Evolutionary conservation across 257 asterid species (phyloP).

Genomic region (Ligustrum vulgare): DNA sequence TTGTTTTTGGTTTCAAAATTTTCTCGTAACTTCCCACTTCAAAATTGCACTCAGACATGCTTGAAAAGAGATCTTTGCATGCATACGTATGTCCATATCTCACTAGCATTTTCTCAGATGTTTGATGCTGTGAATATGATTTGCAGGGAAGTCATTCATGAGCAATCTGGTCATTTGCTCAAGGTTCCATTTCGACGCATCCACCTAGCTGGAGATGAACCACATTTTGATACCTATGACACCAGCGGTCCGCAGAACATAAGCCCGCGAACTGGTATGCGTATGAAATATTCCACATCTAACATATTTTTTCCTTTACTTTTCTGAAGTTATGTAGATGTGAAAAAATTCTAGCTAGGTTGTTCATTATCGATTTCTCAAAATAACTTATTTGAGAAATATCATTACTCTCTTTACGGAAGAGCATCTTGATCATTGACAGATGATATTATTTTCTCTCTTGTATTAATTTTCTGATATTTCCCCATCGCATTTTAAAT

Average conservation of each 20-base stretch:
- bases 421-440: background rate
- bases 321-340: background rate
- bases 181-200: slow-evolving; percentile 87
- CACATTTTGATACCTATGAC: slow-evolving; percentile 94
- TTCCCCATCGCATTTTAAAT: background rate
- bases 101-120: background rate
- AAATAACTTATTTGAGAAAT: background rate
- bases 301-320: background rate
- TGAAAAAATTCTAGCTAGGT: background rate
- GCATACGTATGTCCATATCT: background rate
- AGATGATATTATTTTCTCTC: background rate
- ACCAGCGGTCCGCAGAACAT: slow-evolving; percentile 94
- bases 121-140: slow-evolving; percentile 23
- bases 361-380: background rate
- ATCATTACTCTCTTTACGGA: background rate
- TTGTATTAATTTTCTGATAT: background rate
- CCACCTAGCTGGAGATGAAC: slow-evolving; percentile 79
- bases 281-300: slow-evolving; percentile 3
- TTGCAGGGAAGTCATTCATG: slow-evolving; percentile 81
- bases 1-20: background rate
- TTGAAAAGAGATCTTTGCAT: background rate
- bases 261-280: slow-evolving; percentile 64
- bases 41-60: background rate
- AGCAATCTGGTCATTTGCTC: slow-evolving; percentile 73
- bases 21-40: background rate